These are phyloP conservation scores for Phytomonas francai DNA, from an alignment of 208 protist genomes.

Conservation along the genomic window DNA sequence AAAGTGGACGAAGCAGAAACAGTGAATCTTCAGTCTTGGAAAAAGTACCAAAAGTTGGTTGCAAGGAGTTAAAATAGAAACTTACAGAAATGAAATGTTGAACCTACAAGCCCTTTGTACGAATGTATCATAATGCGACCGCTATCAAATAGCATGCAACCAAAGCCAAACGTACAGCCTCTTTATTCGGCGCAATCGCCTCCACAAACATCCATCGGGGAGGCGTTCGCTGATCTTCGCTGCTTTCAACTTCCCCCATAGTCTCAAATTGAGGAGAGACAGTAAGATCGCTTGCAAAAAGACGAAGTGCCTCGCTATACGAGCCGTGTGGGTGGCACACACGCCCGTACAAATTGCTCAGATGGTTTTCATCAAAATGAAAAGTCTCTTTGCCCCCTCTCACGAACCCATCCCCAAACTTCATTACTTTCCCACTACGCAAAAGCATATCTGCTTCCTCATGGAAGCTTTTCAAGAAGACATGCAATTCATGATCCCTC, in stretches of 20 bases:
- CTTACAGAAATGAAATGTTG: neutral
- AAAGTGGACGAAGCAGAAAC: neutral
- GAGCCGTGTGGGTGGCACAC: neutral
- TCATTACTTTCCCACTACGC: neutral
- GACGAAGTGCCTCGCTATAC: neutral
- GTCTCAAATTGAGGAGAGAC: neutral
- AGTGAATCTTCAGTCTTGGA: neutral
- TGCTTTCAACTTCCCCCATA: neutral
- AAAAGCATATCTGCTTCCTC: neutral
- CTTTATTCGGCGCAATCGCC: neutral
- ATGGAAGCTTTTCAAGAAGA: neutral
- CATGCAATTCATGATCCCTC: neutral
- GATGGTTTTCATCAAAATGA: neutral
- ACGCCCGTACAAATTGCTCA: neutral
- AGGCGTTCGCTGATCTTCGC: neutral
- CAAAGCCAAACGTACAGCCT: neutral
- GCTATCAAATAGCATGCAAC: slow-evolving; percentile 1
- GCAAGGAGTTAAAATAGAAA: neutral
- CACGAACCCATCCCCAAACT: neutral
- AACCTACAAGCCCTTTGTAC: neutral
- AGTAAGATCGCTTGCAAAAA: neutral
- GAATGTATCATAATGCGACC: neutral
- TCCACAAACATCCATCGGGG: slow-evolving; percentile 1
- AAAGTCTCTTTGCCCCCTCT: neutral
- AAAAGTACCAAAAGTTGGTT: neutral